A percentile compares a stretch with the other conserved stretches of the same genome.
Conservation (phyloP, 176 grass and related monocot genomes). For the Pharus latifolius region DNA sequence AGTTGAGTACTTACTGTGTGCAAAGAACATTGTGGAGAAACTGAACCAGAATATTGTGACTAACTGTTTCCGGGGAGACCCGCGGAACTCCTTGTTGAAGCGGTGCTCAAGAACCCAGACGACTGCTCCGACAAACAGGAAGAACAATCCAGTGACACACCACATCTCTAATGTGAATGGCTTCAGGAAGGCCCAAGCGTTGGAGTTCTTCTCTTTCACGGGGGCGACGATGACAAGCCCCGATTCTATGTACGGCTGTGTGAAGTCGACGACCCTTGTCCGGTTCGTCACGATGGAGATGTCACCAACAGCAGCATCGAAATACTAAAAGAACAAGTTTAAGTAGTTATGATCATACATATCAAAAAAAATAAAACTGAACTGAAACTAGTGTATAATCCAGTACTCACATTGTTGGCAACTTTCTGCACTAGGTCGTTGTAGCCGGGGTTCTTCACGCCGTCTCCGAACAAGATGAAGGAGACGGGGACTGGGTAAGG, state of each 20-base stretch:
- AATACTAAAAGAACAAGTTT: conserved; percentile 21
- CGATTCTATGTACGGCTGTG: conserved; percentile 76
- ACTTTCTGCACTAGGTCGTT: conserved; percentile 45
- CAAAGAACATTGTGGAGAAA: conserved; percentile 90
- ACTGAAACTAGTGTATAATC: background rate
- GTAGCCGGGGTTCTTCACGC: conserved; percentile 70
- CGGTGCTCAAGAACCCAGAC: conserved; percentile 86
- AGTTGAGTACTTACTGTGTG: conserved; percentile 40
- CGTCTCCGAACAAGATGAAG: conserved; percentile 64
- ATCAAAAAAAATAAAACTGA: too few relatives aligned
- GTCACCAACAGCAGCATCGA: conserved; percentile 76
- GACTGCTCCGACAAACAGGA: conserved; percentile 73
- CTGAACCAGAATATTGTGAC: conserved; percentile 87
- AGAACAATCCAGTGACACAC: conserved; percentile 49
- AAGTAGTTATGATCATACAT: too few relatives aligned
- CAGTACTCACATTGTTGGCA: conserved; percentile 29
- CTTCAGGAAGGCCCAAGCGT: conserved; percentile 76
- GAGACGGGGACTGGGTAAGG: conserved; percentile 57
- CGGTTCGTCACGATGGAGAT: conserved; percentile 61
- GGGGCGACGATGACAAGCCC: conserved; percentile 60
- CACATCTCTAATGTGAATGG: conserved; percentile 77
- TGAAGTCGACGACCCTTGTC: conserved; percentile 74
- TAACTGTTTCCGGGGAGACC: conserved; percentile 48
- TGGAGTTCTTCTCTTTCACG: conserved; percentile 44
- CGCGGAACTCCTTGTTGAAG: conserved; percentile 53